phyloP scores from a whole-genome alignment of 139 green algal species.

The Chlorella ohadii region DNA sequence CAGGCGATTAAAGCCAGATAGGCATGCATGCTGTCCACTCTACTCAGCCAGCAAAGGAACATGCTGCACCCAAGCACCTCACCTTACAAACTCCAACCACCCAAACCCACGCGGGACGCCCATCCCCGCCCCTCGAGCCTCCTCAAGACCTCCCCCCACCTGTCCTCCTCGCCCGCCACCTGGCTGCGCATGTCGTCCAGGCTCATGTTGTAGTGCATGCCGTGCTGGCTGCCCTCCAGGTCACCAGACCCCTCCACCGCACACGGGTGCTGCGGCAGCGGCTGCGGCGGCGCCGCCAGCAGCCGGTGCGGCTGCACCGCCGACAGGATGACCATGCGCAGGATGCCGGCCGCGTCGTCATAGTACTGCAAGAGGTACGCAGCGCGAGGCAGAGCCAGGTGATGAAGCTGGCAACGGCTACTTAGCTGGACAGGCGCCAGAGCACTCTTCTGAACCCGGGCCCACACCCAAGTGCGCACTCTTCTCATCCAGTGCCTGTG shows the following conservation, averaged over 20 bases:
- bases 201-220: conserved; percentile 20
- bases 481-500: no score
- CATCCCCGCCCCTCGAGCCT: no score
- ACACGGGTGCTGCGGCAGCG: conserved; percentile 23
- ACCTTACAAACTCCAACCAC: no score
- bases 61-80: no score
- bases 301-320: conserved; percentile 82
- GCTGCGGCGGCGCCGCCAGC: conserved; percentile 38
- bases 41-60: no score
- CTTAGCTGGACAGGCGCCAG: no score
- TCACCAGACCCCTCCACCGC: not conserved
- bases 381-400: no score
- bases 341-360: conserved; percentile 86
- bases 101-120: no score
- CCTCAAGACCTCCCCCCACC: not conserved
- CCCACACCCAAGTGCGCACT: no score
- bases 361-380: conserved; percentile 87
- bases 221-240: conserved; percentile 16
- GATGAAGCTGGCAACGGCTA: no score
- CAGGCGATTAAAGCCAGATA: not conserved
- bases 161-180: conserved; percentile 33
- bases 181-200: conserved; percentile 29
- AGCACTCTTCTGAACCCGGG: no score
- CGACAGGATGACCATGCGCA: conserved; percentile 78
- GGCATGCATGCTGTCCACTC: no score